Evolutionary conservation across 208 protist genomes (phyloP), one percentile per base, ranked within the genome.

Genomic region (Strigomonas culicis): DNA sequence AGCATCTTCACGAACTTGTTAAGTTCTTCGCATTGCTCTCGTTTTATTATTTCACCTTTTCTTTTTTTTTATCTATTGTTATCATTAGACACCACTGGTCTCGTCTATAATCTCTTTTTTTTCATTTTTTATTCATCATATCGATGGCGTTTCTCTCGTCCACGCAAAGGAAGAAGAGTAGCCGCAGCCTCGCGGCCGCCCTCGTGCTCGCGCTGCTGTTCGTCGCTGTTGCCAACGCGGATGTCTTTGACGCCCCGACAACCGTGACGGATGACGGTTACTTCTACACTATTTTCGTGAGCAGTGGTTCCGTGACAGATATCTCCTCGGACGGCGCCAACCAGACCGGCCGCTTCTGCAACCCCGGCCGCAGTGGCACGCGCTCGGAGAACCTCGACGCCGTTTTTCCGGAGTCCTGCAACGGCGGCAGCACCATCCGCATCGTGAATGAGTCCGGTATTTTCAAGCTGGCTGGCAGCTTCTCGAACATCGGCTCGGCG

Each of bases 401-500:
- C n/a, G 66, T 82, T 50, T 73, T 93, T 57, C 75, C 65, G 3
- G 86, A 93, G 63, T 75, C 70, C 70, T 81, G 75, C 1, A 59
- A 70, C 30, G 53, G 55, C 31, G 82, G 80, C 15, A 79, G 81
- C 0, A 62, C 77, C 0, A 59, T 90, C 13, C 87, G 87, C 13
- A 2, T 53, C 21, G 70, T 90, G 52, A 79, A 74, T 43, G 27
- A 1, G 19, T 53, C 59, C 36, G 66, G 67, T 4, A 62, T 92
- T 31, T 70, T 25, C 58, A 86, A 72, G 21, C 51, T 92, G 44
- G 59, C 84, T 0, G 87, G 87, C 27, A 81, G 60, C 43, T 56
- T 51, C 28, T 36, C n/a, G 2, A 22, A 4, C 10, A 67, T 4
- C 1, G 82, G 82, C 50, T n/a, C n/a, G n/a, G n/a, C n/a, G n/a